Evolutionary conservation across 345 rosid species (phyloP).

Genomic region (Mangifera indica): DNA sequence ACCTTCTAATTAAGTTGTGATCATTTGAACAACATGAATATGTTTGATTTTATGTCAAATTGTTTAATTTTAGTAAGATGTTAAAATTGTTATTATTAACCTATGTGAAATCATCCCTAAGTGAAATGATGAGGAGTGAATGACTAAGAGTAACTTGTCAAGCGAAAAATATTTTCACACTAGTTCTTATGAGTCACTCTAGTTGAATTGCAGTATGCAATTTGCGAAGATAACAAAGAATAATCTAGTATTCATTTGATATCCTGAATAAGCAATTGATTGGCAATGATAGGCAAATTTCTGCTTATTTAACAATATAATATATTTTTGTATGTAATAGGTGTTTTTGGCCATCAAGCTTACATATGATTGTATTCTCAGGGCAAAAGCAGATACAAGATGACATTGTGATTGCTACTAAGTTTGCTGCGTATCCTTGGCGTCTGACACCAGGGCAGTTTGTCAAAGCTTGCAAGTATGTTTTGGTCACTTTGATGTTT

Average conservation of each 20-base stretch:
- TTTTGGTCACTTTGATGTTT: neutral
- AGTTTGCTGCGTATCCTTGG: conserved; percentile 99
- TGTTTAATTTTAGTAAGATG: neutral
- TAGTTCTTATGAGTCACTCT: neutral
- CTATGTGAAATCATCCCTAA: neutral
- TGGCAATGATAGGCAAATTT: neutral
- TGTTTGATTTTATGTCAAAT: neutral
- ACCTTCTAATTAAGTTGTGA: neutral
- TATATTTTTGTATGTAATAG: neutral
- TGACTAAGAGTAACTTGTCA: neutral
- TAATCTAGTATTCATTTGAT: neutral
- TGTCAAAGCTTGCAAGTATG: conserved; percentile 87
- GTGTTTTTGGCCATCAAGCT: neutral
- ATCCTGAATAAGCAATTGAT: neutral
- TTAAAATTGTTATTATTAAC: too few species aligned
- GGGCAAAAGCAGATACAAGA: conserved; percentile 38
- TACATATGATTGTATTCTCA: conserved; percentile 28
- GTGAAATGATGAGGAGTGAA: too few species aligned
- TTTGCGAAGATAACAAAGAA: neutral
- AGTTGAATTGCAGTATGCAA: neutral
- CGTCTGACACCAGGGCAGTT: conserved; percentile 86
- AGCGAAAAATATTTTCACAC: neutral
- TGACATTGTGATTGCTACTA: conserved; percentile 77
- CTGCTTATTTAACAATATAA: too few species aligned
- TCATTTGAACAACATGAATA: neutral